These are phyloP conservation scores for Noccaea bulbosa DNA, from an alignment of 345 rosid genomes.

Conservation along the genomic window DNA sequence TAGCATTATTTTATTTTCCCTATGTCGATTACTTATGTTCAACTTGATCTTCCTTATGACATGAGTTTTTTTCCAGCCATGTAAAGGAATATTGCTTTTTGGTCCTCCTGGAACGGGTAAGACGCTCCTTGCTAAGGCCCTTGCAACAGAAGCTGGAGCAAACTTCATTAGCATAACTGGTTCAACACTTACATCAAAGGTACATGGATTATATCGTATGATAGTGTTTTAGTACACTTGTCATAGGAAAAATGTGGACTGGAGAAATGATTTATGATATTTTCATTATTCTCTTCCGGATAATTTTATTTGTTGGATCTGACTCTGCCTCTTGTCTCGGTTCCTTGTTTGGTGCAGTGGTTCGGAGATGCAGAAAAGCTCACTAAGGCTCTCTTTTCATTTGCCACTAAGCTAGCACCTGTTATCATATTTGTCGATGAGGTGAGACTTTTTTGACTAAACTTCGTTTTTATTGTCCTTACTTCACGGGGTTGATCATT, in stretches of 20 bases:
- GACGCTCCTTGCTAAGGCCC: constrained; percentile 95
- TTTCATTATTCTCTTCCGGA: background rate
- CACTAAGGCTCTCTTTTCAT: constrained; percentile 93
- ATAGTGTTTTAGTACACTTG: constrained; percentile 7
- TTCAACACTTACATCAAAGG: constrained; percentile 96
- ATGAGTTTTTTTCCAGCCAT: constrained; percentile 63
- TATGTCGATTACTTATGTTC: constrained; percentile 26
- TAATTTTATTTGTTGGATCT: background rate
- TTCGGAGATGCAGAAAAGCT: constrained; percentile 99
- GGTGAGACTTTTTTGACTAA: constrained; percentile 50
- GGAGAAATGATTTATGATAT: background rate
- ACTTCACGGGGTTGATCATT: background rate
- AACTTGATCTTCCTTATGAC: constrained; percentile 25
- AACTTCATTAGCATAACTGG: constrained; percentile 98
- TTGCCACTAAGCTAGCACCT: constrained; percentile 90
- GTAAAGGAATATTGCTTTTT: constrained; percentile 97
- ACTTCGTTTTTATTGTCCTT: background rate
- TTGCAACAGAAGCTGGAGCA: constrained; percentile 97
- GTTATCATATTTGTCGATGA: constrained; percentile 96
- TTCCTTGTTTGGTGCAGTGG: constrained; percentile 62
- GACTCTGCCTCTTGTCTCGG: constrained; percentile 22
- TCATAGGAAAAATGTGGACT: background rate
- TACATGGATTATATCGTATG: constrained; percentile 31
- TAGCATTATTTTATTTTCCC: constrained; percentile 6
- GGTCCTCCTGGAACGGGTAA: constrained; percentile 99